Conservation (phyloP, 495 filamentous ascomycete species). For the Penicillium cinerascens region DNA sequence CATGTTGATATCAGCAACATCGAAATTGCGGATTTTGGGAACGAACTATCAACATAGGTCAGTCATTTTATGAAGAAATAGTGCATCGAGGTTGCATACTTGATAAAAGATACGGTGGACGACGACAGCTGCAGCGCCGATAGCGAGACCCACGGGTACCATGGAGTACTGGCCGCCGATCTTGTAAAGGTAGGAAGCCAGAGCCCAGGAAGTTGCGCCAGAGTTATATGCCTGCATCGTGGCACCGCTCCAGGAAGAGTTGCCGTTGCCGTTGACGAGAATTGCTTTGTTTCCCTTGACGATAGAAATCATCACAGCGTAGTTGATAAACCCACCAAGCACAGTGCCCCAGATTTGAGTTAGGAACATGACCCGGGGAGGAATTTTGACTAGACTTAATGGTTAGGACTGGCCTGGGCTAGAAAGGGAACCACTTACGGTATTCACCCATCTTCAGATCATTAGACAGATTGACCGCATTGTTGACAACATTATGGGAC, state of each 20-base stretch:
- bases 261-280: slow-evolving; percentile 39
- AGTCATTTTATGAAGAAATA: background rate
- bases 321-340: slow-evolving; percentile 48
- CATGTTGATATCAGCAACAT: slow-evolving; percentile 37
- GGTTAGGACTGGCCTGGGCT: background rate
- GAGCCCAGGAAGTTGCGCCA: slow-evolving; percentile 44
- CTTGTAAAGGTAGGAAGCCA: slow-evolving; percentile 40
- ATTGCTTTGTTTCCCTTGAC: slow-evolving; percentile 33
- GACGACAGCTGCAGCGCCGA: slow-evolving; percentile 38
- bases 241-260: slow-evolving; percentile 46
- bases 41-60: slow-evolving; percentile 22
- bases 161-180: slow-evolving; percentile 30
- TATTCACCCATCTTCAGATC: slow-evolving; percentile 40
- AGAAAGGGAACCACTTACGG: slow-evolving; percentile 12
- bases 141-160: slow-evolving; percentile 44
- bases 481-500: slow-evolving; percentile 35
- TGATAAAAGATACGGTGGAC: slow-evolving; percentile 40
- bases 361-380: slow-evolving; percentile 41
- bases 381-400: slow-evolving; percentile 38
- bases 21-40: slow-evolving; percentile 27
- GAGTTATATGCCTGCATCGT: slow-evolving; percentile 39
- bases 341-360: slow-evolving; percentile 44
- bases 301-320: slow-evolving; percentile 47
- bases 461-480: slow-evolving; percentile 34
- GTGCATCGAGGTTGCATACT: slow-evolving; percentile 16